Evolutionary conservation across 805 yeast species (phyloP).

Genomic region (Hemisphaericaspora nanyangensis): DNA sequence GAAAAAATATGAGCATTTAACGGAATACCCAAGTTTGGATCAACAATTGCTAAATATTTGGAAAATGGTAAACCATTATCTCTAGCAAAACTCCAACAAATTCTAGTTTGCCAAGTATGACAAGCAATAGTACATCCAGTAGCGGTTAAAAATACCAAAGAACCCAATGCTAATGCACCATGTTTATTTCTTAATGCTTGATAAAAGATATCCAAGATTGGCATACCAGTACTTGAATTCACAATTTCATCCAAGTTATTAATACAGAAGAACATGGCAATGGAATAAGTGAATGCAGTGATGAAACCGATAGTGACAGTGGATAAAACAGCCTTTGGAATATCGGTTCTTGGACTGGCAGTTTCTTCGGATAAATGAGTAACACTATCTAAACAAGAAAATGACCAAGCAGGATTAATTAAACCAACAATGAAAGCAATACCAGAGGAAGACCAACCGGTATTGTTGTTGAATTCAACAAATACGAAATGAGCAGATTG

Average conservation of each 20-base stretch:
- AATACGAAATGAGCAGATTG: conserved; percentile 24
- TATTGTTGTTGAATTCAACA: conserved; percentile 15
- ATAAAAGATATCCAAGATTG: conserved; percentile 37
- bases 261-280: conserved; percentile 39
- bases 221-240: conserved; percentile 31
- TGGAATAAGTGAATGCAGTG: conserved; percentile 36
- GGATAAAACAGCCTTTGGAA: conserved; percentile 37
- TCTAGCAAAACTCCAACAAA: conserved; percentile 42
- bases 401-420: conserved; percentile 36
- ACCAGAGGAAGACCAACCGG: conserved; percentile 29
- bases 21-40: conserved; percentile 37
- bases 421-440: conserved; percentile 38
- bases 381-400: conserved; percentile 39
- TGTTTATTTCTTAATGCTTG: conserved; percentile 32
- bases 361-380: conserved; percentile 42
- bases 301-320: conserved; percentile 39
- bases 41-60: conserved; percentile 32
- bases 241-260: conserved; percentile 27
- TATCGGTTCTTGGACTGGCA: conserved; percentile 31
- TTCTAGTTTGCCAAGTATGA: conserved; percentile 43
- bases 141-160: conserved; percentile 32
- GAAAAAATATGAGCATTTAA: conserved; percentile 38
- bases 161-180: conserved; percentile 36
- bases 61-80: conserved; percentile 43
- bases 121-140: conserved; percentile 37